Percentiles rank a stretch among this genome's conserved stretches.
Evolutionary conservation across 169 alveolate species (phyloP).

Genomic region (Eimeria necatrix): DNA sequence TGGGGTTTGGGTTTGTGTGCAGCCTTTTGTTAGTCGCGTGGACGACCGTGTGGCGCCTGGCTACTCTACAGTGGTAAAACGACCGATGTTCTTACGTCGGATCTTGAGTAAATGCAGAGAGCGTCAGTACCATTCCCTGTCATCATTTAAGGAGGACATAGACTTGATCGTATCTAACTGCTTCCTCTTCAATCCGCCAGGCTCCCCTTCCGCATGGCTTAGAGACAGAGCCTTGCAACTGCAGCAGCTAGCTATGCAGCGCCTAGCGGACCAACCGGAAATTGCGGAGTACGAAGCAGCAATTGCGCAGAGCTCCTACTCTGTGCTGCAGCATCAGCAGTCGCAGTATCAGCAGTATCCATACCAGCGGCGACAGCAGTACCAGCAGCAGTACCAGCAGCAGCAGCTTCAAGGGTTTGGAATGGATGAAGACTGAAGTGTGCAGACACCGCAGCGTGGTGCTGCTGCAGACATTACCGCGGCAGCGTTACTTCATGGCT

Average conservation of each 20-base stretch:
- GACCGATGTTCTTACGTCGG: conserved; percentile 91
- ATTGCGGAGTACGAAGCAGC: conserved; percentile 57
- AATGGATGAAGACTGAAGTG: too few relatives aligned
- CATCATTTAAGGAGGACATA: conserved; percentile 87
- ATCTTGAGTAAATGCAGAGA: conserved; percentile 87
- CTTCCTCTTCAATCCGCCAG: conserved; percentile 88
- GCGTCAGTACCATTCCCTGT: conserved; percentile 86
- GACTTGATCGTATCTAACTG: conserved; percentile 89
- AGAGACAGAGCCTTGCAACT: conserved; percentile 77
- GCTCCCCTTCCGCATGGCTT: conserved; percentile 81
- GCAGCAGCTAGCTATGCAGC: conserved; percentile 64
- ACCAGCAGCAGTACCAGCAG: neutral
- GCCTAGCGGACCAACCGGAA: conserved; percentile 66
- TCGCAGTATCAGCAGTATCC: neutral
- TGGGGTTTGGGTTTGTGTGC: conserved; percentile 54
- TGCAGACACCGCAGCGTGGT: too few relatives aligned
- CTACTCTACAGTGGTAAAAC: conserved; percentile 88
- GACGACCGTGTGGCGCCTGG: conserved; percentile 92
- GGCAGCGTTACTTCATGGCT: too few relatives aligned
- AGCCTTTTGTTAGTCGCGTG: conserved; percentile 88
- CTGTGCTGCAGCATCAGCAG: conserved; percentile 54
- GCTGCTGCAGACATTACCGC: too few relatives aligned
- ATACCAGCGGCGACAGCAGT: conserved; percentile 12
- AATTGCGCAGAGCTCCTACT: conserved; percentile 43
- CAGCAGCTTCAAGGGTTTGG: too few relatives aligned